Evolutionary conservation across 1,284 basidiomycete species (phyloP).

Genomic region (Tilletiaria anomala): DNA sequence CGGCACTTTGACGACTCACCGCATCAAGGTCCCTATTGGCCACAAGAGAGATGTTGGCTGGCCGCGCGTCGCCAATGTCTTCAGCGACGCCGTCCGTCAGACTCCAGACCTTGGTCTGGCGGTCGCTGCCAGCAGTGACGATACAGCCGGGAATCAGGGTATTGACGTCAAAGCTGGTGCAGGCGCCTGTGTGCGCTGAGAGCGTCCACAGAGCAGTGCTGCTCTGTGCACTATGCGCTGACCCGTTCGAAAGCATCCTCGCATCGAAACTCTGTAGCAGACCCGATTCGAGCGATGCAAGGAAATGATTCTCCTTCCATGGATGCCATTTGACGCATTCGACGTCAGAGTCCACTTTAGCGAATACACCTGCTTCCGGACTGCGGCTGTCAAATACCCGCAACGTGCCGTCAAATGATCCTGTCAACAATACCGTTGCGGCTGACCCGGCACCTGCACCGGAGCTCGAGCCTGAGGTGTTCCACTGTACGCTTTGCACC

Average conservation of each 20-base stretch:
- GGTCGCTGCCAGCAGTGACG: conserved; percentile 84
- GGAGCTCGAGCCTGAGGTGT: conserved; percentile 47
- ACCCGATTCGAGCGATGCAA: conserved; percentile 86
- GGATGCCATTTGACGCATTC: conserved; percentile 93
- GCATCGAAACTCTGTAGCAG: conserved; percentile 82
- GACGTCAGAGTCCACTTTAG: conserved; percentile 70
- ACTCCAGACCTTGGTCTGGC: conserved; percentile 74
- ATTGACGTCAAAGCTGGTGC: conserved; percentile 79
- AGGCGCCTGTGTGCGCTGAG: conserved; percentile 84
- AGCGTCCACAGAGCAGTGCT: conserved; percentile 58
- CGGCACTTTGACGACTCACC: too few species aligned
- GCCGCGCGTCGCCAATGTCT: conserved; percentile 20
- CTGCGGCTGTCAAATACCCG: conserved; percentile 81
- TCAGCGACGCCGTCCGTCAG: conserved; percentile 47
- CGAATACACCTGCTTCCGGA: conserved; percentile 60
- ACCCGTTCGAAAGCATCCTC: conserved; percentile 53
- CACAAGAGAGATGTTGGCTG: conserved; percentile 58
- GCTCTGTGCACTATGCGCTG: conserved; percentile 28
- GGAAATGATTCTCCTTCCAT: conserved; percentile 73
- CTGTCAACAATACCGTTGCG: conserved; percentile 59
- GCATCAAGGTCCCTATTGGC: conserved; percentile 82
- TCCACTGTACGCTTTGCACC: conserved; percentile 97
- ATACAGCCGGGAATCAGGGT: conserved; percentile 80
- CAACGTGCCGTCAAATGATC: conserved; percentile 84
- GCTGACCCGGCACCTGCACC: conserved; percentile 48